phyloP scores from a whole-genome alignment of 179 eudicot genomes.

The Camellia oleifera region DNA sequence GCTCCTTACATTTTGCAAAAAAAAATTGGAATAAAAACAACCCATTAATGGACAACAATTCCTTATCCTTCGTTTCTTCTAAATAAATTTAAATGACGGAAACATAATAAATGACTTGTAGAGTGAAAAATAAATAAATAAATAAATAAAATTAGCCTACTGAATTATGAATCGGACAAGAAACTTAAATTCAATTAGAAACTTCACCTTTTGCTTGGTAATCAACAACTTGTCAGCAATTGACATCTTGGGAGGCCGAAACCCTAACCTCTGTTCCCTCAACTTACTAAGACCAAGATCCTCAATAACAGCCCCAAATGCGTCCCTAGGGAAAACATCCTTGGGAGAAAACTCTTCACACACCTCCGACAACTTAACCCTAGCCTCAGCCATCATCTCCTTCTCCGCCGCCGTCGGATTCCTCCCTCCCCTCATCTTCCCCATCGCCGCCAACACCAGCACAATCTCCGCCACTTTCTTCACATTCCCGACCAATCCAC shows the following conservation, averaged over 20 bases:
- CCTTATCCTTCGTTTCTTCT: not conserved
- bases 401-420: slow-evolving; percentile 64
- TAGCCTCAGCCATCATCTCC: slow-evolving; percentile 80
- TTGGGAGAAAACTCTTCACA: slow-evolving; percentile 70
- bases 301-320: slow-evolving; percentile 60
- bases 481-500: slow-evolving; percentile 35
- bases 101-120: not conserved
- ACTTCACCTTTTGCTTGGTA: slow-evolving; percentile 62
- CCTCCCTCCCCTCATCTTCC: slow-evolving; percentile 80
- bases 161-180: not conserved
- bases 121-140: too few species aligned
- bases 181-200: not conserved
- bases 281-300: slow-evolving; percentile 72
- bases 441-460: slow-evolving; percentile 81
- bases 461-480: slow-evolving; percentile 82
- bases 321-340: slow-evolving; percentile 73
- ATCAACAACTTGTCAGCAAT: slow-evolving; percentile 60
- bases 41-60: slow-evolving; percentile 12
- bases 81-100: not conserved
- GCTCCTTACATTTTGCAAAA: not conserved
- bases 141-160: not conserved
- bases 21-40: not conserved
- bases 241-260: slow-evolving; percentile 58
- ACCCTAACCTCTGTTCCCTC: slow-evolving; percentile 60
- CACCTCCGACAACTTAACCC: slow-evolving; percentile 54